phyloP scores from a whole-genome alignment of 345 rosid species.

The Camelina neglecta region DNA sequence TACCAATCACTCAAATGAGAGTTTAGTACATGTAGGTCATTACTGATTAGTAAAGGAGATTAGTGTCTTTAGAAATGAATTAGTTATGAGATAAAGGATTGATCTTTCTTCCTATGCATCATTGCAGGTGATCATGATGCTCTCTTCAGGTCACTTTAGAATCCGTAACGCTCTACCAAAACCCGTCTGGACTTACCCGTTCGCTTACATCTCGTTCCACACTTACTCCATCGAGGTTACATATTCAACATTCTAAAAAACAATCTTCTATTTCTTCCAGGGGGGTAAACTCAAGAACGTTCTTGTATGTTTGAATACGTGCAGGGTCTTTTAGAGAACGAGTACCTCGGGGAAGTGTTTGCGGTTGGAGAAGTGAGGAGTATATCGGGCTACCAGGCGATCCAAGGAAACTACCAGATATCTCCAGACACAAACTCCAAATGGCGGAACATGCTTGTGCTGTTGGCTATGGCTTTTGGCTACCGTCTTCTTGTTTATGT shows the following conservation, averaged over 20 bases:
- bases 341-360: slow-evolving; percentile 78
- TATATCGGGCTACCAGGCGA: slow-evolving; percentile 84
- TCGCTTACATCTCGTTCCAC: slow-evolving; percentile 87
- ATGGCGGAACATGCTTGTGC: slow-evolving; percentile 83
- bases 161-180: slow-evolving; percentile 80
- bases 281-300: background rate
- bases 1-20: background rate
- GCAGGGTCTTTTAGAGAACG: slow-evolving; percentile 95
- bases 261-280: background rate
- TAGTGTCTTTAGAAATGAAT: background rate
- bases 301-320: slow-evolving; percentile 22
- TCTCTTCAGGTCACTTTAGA: slow-evolving; percentile 93
- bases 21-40: background rate
- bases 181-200: slow-evolving; percentile 90
- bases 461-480: slow-evolving; percentile 79
- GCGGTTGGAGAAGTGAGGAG: slow-evolving; percentile 94
- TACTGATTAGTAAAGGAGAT: slow-evolving; percentile 12
- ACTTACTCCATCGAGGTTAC: slow-evolving; percentile 87
- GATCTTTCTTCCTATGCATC: slow-evolving; percentile 21
- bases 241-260: background rate
- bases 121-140: slow-evolving; percentile 95
- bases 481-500: slow-evolving; percentile 71
- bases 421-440: slow-evolving; percentile 74
- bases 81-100: background rate
- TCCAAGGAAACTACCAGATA: slow-evolving; percentile 71